Conservation (phyloP, 129 eudicot species). For the Rutidosis leptorrhynchoides region DNA sequence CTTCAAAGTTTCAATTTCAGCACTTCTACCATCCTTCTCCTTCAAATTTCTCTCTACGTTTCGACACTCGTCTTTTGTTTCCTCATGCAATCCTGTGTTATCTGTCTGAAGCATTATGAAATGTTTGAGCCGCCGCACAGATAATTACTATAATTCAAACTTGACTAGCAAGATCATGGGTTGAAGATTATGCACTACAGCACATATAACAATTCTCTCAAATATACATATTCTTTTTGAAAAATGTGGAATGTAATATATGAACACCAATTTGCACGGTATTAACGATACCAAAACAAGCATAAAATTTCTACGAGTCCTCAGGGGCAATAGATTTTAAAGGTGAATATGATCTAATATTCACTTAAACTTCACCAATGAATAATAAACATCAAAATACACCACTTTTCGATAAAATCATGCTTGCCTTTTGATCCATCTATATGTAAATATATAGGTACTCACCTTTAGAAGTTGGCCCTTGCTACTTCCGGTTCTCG, state of each 20-base stretch:
- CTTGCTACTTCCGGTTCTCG: constrained; percentile 39
- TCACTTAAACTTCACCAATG: not conserved
- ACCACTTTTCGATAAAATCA: not conserved
- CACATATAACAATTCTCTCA: not conserved
- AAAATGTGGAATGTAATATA: not conserved
- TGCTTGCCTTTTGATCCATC: too few species aligned
- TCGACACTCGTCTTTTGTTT: constrained; percentile 45
- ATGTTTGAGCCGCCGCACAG: too few species aligned
- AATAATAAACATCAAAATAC: not conserved
- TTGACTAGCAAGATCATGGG: not conserved
- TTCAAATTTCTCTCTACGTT: constrained; percentile 34
- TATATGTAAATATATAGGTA: not conserved
- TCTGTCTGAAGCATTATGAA: constrained; percentile 41
- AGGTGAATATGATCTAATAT: not conserved
- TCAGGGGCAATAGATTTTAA: not conserved
- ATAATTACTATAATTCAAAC: too few species aligned
- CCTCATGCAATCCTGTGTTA: constrained; percentile 40
- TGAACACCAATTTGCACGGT: not conserved
- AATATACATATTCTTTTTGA: constrained; percentile 6
- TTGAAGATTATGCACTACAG: not conserved
- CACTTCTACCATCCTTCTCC: constrained; percentile 39
- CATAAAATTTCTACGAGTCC: not conserved
- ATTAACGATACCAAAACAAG: not conserved
- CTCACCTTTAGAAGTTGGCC: constrained; percentile 21
- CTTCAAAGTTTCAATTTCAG: constrained; percentile 43